phyloP scores from a whole-genome alignment of 805 yeast genomes.

The Ogataea naganishii region DNA sequence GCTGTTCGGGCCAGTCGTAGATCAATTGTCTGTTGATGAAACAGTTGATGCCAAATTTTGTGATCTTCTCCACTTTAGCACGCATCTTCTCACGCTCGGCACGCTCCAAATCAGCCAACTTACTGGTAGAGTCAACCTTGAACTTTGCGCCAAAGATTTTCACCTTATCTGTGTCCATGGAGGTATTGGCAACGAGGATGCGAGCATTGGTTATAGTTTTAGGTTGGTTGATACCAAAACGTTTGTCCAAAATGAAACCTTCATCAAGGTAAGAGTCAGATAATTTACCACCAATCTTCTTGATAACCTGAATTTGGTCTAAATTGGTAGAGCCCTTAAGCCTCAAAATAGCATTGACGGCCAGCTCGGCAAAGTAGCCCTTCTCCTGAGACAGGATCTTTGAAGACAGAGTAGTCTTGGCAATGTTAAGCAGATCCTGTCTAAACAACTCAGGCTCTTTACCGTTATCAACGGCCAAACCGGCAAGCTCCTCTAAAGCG shows the following conservation, averaged over 20 bases:
- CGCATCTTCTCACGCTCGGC: slow-evolving; percentile 95
- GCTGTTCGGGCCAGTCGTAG: slow-evolving; percentile 96
- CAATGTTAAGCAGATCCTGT: slow-evolving; percentile 74
- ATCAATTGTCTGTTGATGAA: slow-evolving; percentile 95
- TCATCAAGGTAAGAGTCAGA: slow-evolving; percentile 91
- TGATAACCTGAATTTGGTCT: slow-evolving; percentile 88
- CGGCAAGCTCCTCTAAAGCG: slow-evolving; percentile 76
- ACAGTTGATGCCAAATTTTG: slow-evolving; percentile 70
- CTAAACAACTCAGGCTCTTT: slow-evolving; percentile 50
- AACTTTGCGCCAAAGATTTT: slow-evolving; percentile 97
- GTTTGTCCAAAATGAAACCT: slow-evolving; percentile 87
- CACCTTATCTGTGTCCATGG: slow-evolving; percentile 95
- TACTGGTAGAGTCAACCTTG: slow-evolving; percentile 90
- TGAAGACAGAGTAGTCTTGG: slow-evolving; percentile 88
- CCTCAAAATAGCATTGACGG: slow-evolving; percentile 89
- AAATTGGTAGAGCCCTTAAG: slow-evolving; percentile 81
- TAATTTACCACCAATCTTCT: slow-evolving; percentile 87
- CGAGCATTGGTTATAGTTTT: slow-evolving; percentile 74
- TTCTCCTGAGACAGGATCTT: slow-evolving; percentile 94
- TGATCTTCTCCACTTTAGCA: slow-evolving; percentile 78
- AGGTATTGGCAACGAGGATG: slow-evolving; percentile 88
- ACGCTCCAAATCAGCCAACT: slow-evolving; percentile 86
- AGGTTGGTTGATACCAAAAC: slow-evolving; percentile 92
- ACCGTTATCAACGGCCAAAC: slow-evolving; percentile 68
- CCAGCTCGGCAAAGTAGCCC: slow-evolving; percentile 77